A percentile compares a stretch with the other conserved stretches of the same genome.
Conservation (phyloP, 345 rosid species). For the Eucalyptus curtisii region DNA sequence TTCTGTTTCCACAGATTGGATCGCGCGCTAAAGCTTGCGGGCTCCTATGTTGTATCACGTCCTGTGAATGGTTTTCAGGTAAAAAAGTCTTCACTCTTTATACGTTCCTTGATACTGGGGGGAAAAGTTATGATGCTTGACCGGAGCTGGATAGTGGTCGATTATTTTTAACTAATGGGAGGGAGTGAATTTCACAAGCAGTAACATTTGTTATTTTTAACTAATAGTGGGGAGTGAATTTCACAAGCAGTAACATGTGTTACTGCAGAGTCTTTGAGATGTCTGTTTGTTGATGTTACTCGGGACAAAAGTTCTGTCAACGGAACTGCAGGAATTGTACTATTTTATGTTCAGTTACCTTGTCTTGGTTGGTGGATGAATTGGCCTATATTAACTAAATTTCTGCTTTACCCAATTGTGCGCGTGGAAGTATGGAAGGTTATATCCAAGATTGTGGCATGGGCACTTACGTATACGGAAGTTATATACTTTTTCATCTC, state of each 20-base stretch:
- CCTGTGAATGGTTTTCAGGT: constrained; percentile 26
- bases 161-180: background rate
- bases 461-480: background rate
- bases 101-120: background rate
- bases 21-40: constrained; percentile 15
- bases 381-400: background rate
- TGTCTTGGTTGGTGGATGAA: background rate
- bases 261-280: background rate
- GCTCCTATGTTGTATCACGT: constrained; percentile 13
- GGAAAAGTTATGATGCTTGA: background rate
- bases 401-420: background rate
- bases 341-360: background rate
- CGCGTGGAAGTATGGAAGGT: background rate
- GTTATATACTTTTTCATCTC: background rate
- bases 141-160: background rate
- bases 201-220: background rate
- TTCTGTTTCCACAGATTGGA: constrained; percentile 18
- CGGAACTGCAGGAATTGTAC: background rate
- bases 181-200: background rate
- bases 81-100: background rate
- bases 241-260: background rate
- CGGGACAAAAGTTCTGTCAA: background rate
- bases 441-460: background rate
- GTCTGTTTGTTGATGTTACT: background rate
- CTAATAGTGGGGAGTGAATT: too few relatives aligned